phyloP scores from a whole-genome alignment of 2,329 filamentous ascomycete genomes.

The Purpureocillium lavendulum region DNA sequence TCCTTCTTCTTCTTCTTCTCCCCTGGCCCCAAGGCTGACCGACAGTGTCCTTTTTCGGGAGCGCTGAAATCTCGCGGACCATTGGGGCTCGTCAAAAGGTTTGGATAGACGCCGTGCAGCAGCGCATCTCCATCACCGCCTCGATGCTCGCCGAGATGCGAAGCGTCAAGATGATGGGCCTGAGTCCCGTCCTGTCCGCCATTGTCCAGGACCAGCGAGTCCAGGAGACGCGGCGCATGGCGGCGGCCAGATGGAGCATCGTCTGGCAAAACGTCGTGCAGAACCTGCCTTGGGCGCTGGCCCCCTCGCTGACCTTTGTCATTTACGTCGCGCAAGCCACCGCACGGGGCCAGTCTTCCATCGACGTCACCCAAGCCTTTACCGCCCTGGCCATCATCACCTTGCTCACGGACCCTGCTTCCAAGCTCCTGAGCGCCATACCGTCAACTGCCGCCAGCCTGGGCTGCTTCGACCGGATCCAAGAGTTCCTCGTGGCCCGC shows the following conservation, averaged over 20 bases:
- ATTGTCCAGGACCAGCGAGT: slow-evolving; percentile 24
- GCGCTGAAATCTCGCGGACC: slow-evolving; percentile 7
- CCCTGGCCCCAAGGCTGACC: background rate
- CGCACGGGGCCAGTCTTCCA: background rate
- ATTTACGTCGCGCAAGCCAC: slow-evolving; percentile 6
- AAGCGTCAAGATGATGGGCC: slow-evolving; percentile 30
- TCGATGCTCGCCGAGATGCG: slow-evolving; percentile 27
- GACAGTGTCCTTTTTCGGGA: slow-evolving; percentile 7
- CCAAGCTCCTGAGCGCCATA: slow-evolving; percentile 9
- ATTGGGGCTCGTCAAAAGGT: slow-evolving; percentile 9
- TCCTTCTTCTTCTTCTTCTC: too few species aligned
- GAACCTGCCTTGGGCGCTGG: slow-evolving; percentile 10
- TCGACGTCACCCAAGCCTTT: slow-evolving; percentile 8
- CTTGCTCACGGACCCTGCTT: slow-evolving; percentile 9
- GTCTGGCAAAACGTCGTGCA: slow-evolving; percentile 11
- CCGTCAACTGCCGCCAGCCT: slow-evolving; percentile 8
- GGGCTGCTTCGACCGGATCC: slow-evolving; percentile 11
- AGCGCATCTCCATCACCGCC: slow-evolving; percentile 10
- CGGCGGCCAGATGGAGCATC: slow-evolving; percentile 7
- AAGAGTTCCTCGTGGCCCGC: slow-evolving; percentile 7
- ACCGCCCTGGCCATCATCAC: slow-evolving; percentile 14
- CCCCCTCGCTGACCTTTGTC: slow-evolving; percentile 6
- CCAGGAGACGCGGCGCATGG: slow-evolving; percentile 13
- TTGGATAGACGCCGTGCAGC: slow-evolving; percentile 11
- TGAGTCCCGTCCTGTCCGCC: slow-evolving; percentile 19